Percentiles rank a stretch among this genome's conserved stretches.
phyloP scores from a whole-genome alignment of 805 yeast genomes.

The Starmerella lactis-condensi region DNA sequence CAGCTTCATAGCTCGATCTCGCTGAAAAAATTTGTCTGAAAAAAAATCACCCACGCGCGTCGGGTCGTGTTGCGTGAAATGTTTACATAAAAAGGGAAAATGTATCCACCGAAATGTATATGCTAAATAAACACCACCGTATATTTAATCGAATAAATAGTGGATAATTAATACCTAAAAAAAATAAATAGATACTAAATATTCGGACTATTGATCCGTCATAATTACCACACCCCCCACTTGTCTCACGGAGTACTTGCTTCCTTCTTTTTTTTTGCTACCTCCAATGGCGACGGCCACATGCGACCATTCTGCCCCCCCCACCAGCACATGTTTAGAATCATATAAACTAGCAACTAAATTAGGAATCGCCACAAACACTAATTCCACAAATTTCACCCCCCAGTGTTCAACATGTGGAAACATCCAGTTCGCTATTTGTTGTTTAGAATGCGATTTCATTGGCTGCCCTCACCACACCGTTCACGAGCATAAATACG shows the following conservation, averaged over 20 bases:
- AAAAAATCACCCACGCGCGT: background rate
- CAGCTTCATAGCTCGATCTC: no score
- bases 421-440: constrained; percentile 7
- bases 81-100: background rate
- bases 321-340: constrained; percentile 5
- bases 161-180: background rate
- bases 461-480: constrained; percentile 15
- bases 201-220: no score
- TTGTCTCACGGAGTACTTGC: no score
- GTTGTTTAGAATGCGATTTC: constrained; percentile 15
- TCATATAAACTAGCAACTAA: constrained; percentile 8
- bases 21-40: no score
- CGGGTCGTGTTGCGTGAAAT: background rate
- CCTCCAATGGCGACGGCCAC: constrained; percentile 1
- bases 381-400: constrained; percentile 1
- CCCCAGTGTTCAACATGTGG: constrained; percentile 8
- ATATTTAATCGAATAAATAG: background rate
- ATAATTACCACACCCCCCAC: no score
- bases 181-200: background rate
- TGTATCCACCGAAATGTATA: background rate
- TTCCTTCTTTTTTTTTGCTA: no score
- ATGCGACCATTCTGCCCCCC: constrained; percentile 9
- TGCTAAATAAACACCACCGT: background rate
- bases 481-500: constrained; percentile 31
- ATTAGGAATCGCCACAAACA: background rate